Conservation (phyloP, 2,329 filamentous ascomycete genomes). For the Albophoma yamanashiensis region DNA sequence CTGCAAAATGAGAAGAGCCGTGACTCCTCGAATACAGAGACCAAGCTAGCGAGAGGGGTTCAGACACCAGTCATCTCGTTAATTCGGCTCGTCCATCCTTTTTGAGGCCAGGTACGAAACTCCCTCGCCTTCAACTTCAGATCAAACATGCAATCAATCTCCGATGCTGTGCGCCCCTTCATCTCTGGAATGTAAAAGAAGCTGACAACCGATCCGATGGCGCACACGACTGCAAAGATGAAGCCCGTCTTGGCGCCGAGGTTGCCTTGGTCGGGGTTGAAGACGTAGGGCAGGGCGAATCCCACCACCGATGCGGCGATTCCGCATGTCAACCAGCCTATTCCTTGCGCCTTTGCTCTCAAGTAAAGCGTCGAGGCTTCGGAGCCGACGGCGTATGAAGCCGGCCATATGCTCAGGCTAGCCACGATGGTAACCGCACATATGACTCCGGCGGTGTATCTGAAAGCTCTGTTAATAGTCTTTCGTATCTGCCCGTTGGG, state of each 20-base stretch:
- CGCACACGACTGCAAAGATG: not conserved
- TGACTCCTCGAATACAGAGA: no score
- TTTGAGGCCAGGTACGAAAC: not conserved
- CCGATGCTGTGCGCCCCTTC: not conserved
- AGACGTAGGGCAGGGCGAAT: not conserved
- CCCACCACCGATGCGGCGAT: not conserved
- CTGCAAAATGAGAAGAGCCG: no score
- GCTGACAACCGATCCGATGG: not conserved
- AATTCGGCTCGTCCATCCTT: no score
- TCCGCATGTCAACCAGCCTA: not conserved
- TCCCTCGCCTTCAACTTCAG: not conserved
- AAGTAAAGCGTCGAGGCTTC: not conserved
- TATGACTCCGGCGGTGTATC: not conserved
- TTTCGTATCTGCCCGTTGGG: no score
- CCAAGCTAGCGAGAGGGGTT: no score
- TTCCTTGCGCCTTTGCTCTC: not conserved
- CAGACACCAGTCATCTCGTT: no score
- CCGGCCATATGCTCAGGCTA: not conserved
- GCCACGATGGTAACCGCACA: not conserved
- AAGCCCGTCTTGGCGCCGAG: not conserved
- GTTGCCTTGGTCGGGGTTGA: not conserved
- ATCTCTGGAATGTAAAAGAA: not conserved
- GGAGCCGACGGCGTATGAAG: not conserved
- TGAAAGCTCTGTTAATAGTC: not conserved
- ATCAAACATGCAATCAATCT: not conserved